These are phyloP conservation scores for Cryphonectria nitschkei DNA, from an alignment of 2,329 filamentous ascomycete genomes.

Conservation along the genomic window DNA sequence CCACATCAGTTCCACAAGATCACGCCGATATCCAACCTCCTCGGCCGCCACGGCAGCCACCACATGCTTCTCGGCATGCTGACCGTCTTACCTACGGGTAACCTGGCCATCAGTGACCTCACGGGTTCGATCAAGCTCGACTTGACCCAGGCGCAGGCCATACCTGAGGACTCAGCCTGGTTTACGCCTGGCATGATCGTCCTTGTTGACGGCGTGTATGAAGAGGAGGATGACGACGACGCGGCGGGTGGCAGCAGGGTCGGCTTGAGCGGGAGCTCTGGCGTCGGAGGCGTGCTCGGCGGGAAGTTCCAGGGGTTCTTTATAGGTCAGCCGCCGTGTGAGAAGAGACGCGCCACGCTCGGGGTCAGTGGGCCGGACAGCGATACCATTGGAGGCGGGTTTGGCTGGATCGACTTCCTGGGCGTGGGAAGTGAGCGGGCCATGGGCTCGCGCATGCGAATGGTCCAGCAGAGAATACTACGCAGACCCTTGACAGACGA, in stretches of 20 bases:
- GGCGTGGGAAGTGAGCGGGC: slow-evolving; percentile 89
- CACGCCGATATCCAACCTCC: slow-evolving; percentile 77
- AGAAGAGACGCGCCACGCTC: slow-evolving; percentile 78
- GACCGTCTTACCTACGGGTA: slow-evolving; percentile 77
- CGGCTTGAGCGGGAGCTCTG: slow-evolving; percentile 74
- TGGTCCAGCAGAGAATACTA: slow-evolving; percentile 72
- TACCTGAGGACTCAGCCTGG: slow-evolving; percentile 87
- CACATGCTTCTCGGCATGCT: slow-evolving; percentile 89
- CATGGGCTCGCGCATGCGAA: slow-evolving; percentile 80
- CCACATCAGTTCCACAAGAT: slow-evolving; percentile 78
- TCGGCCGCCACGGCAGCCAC: slow-evolving; percentile 79
- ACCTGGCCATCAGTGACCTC: slow-evolving; percentile 80
- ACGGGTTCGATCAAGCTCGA: slow-evolving; percentile 88
- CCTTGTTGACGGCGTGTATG: slow-evolving; percentile 92
- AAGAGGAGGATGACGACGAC: slow-evolving; percentile 82
- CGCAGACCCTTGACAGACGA: slow-evolving; percentile 42
- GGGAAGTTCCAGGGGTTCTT: slow-evolving; percentile 90
- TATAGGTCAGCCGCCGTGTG: slow-evolving; percentile 88
- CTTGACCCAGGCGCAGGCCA: slow-evolving; percentile 75
- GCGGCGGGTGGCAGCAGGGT: slow-evolving; percentile 57
- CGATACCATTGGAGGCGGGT: slow-evolving; percentile 75
- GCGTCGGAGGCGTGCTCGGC: slow-evolving; percentile 88
- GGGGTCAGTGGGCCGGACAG: slow-evolving; percentile 67
- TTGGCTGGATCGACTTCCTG: slow-evolving; percentile 97
- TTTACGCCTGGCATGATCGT: slow-evolving; percentile 97